phyloP scores from a whole-genome alignment of 169 alveolate species.

The Plasmodium ovale region DNA sequence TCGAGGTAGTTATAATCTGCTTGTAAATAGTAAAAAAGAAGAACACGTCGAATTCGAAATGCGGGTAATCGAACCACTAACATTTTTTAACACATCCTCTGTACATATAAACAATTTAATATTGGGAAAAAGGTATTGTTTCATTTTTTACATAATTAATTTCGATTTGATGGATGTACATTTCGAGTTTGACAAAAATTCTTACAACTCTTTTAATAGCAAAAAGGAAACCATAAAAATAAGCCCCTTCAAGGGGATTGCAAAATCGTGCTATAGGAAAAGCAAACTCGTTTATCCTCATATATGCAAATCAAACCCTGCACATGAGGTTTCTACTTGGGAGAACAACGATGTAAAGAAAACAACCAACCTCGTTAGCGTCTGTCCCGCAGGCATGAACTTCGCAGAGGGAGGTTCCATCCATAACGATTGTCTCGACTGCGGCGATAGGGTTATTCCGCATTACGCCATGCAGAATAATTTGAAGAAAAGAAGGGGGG shows the following conservation, averaged over 20 bases:
- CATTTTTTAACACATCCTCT: conserved; percentile 69
- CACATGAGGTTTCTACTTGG: background rate
- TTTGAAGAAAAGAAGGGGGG: background rate
- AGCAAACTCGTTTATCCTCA: conserved; percentile 18
- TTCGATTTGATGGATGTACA: conserved; percentile 60
- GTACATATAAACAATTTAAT: conserved; percentile 63
- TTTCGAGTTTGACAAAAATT: conserved; percentile 72
- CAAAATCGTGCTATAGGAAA: conserved; percentile 67
- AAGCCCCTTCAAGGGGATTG: conserved; percentile 46
- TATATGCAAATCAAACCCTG: conserved; percentile 20
- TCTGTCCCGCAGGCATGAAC: background rate
- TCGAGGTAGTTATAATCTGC: conserved; percentile 30
- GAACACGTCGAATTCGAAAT: conserved; percentile 17
- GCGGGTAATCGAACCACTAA: conserved; percentile 37
- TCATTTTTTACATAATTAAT: conserved; percentile 58
- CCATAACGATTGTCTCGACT: conserved; percentile 13
- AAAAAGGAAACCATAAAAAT: conserved; percentile 66
- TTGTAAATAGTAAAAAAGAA: conserved; percentile 24
- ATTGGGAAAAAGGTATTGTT: conserved; percentile 68
- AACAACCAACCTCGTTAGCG: background rate
- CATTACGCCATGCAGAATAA: conserved; percentile 1
- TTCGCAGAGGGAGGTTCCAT: background rate
- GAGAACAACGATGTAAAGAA: background rate
- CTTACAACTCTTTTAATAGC: conserved; percentile 45
- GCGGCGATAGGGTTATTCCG: background rate